Evolutionary conservation across 352 stramenopile genomes (phyloP).

Genomic region (Pythium diclinum): DNA sequence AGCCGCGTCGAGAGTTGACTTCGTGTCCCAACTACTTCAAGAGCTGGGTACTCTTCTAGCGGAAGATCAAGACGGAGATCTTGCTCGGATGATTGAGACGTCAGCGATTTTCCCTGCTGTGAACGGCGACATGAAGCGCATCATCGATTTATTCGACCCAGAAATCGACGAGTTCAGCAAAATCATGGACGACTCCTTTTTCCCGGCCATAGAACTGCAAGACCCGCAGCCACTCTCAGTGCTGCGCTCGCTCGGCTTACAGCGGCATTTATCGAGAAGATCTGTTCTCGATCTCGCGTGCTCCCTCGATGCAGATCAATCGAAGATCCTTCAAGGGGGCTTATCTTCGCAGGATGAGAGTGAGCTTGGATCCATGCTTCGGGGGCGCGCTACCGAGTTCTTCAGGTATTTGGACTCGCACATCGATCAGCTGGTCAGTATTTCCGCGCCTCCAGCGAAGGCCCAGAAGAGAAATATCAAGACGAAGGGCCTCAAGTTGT

Average conservation of each 20-base stretch:
- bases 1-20: slow-evolving; percentile 27
- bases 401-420: slow-evolving; percentile 68
- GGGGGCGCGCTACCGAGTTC: slow-evolving; percentile 41
- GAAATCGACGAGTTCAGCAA: slow-evolving; percentile 66
- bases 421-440: slow-evolving; percentile 47
- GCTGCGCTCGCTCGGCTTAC: slow-evolving; percentile 62
- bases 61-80: slow-evolving; percentile 39
- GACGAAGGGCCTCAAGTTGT: slow-evolving; percentile 49
- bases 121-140: slow-evolving; percentile 48
- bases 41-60: slow-evolving; percentile 40
- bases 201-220: slow-evolving; percentile 58
- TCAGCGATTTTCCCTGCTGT: slow-evolving; percentile 60
- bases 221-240: slow-evolving; percentile 46
- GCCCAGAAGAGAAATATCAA: slow-evolving; percentile 44
- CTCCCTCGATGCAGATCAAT: slow-evolving; percentile 56
- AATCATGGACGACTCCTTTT: slow-evolving; percentile 71
- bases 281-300: slow-evolving; percentile 61
- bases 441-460: slow-evolving; percentile 25
- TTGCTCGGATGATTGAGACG: slow-evolving; percentile 42
- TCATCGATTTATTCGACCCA: slow-evolving; percentile 66
- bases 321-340: slow-evolving; percentile 28
- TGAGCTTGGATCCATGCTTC: slow-evolving; percentile 30
- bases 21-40: slow-evolving; percentile 42
- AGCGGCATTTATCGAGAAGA: slow-evolving; percentile 55
- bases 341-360: slow-evolving; percentile 12